phyloP scores from a whole-genome alignment of 2,329 filamentous ascomycete species.

The Penicillium sp. region DNA sequence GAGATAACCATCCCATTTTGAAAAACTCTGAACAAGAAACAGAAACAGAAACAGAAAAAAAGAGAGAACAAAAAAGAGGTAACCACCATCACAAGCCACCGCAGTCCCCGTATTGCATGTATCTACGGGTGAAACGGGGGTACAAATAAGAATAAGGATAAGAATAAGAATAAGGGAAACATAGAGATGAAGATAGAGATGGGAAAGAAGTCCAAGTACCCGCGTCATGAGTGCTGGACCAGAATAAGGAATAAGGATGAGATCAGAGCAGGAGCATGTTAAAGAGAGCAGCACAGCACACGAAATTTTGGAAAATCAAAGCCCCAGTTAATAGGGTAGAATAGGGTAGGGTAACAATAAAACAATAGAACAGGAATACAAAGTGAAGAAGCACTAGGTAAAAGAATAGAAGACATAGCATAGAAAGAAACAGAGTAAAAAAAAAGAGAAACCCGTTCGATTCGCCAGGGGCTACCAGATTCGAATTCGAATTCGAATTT shows the following conservation, averaged over 20 bases:
- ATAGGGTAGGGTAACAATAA: too few species aligned
- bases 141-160: too few species aligned
- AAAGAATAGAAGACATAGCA: constrained; percentile 6
- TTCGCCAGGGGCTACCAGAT: too few species aligned
- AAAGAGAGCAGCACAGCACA: constrained; percentile 2
- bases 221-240: neutral
- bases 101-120: too few species aligned
- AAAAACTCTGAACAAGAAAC: neutral
- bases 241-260: neutral
- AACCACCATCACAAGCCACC: too few species aligned
- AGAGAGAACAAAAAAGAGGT: neutral
- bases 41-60: constrained; percentile 6
- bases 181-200: neutral
- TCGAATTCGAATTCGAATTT: too few species aligned
- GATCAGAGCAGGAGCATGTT: neutral
- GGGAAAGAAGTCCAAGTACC: neutral
- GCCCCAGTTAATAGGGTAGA: neutral
- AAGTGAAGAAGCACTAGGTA: too few species aligned
- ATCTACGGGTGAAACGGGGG: too few species aligned
- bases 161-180: too few species aligned
- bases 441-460: neutral
- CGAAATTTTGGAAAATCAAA: neutral
- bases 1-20: constrained; percentile 3
- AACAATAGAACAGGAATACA: neutral
- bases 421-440: constrained; percentile 3